phyloP scores from a whole-genome alignment of 1,139 yeast genomes.

The Scheffersomyces cryptocercus region DNA sequence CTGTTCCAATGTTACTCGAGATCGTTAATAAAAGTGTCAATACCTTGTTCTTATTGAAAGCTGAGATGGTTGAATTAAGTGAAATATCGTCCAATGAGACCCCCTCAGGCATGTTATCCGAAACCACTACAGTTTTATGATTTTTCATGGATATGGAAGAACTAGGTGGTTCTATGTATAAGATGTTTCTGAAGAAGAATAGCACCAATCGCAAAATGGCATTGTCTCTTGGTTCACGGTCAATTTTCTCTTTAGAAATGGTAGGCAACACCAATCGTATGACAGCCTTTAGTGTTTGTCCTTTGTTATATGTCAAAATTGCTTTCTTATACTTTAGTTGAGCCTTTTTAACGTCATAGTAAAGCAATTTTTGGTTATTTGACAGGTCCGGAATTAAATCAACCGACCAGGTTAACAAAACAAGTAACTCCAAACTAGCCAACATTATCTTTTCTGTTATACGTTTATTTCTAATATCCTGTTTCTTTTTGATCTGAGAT shows the following conservation, averaged over 20 bases:
- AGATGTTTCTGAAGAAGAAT: conserved; percentile 71
- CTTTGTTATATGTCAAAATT: conserved; percentile 57
- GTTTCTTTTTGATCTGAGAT: conserved; percentile 23
- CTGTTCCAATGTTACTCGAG: conserved; percentile 62
- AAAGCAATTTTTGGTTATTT: conserved; percentile 56
- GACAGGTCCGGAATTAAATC: conserved; percentile 47
- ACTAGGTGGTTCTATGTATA: conserved; percentile 72
- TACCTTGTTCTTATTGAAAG: conserved; percentile 69
- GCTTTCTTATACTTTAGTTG: conserved; percentile 74
- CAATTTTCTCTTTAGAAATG: conserved; percentile 51
- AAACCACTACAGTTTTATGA: conserved; percentile 23
- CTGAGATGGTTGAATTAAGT: conserved; percentile 54
- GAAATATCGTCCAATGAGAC: conserved; percentile 69
- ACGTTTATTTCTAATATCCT: conserved; percentile 28
- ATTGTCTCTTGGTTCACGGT: conserved; percentile 71
- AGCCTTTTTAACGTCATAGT: conserved; percentile 60
- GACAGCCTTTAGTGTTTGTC: conserved; percentile 67
- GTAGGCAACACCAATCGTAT: conserved; percentile 71
- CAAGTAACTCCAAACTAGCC: conserved; percentile 75
- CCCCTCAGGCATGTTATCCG: conserved; percentile 54
- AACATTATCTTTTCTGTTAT: conserved; percentile 63
- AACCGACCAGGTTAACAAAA: conserved; percentile 85
- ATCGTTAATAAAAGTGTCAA: conserved; percentile 70
- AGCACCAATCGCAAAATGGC: conserved; percentile 72
- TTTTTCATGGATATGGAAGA: conserved; percentile 45